Percentiles rank a stretch among this genome's conserved stretches.
phyloP scores from a whole-genome alignment of 495 filamentous ascomycete genomes.

The Bacidia rubella region DNA sequence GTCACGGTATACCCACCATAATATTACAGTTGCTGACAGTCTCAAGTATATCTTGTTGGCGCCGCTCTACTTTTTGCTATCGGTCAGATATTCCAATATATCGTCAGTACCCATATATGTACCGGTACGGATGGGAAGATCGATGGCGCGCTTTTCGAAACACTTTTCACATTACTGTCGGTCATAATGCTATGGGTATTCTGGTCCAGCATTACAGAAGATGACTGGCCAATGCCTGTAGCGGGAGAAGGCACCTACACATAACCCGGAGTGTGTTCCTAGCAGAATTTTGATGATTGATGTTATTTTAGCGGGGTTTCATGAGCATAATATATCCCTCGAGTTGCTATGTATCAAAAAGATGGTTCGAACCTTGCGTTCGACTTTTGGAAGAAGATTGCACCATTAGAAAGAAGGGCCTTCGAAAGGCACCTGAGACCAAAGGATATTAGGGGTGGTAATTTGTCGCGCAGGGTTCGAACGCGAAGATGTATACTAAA shows the following conservation, averaged over 20 bases:
- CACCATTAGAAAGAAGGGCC: background rate
- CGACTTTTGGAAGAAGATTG: background rate
- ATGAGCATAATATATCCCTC: background rate
- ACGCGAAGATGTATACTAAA: background rate
- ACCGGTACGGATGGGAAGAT: conserved; percentile 68
- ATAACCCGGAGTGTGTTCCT: conserved; percentile 18
- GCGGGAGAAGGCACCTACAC: conserved; percentile 31
- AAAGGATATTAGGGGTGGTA: background rate
- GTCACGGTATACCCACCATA: conserved; percentile 18
- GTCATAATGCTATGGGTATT: conserved; percentile 82
- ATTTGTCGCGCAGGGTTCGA: background rate
- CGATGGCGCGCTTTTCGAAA: conserved; percentile 87
- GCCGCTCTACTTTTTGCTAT: conserved; percentile 75
- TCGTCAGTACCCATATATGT: conserved; percentile 84
- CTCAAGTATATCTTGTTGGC: conserved; percentile 54
- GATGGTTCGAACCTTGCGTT: background rate
- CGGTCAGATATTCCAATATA: conserved; percentile 90
- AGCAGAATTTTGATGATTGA: conserved; percentile 12
- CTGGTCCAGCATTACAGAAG: conserved; percentile 98
- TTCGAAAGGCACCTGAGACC: background rate
- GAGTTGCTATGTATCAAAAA: background rate
- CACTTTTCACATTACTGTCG: conserved; percentile 73
- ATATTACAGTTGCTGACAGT: conserved; percentile 14
- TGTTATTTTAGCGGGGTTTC: conserved; percentile 15
- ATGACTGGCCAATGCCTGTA: conserved; percentile 81